A percentile compares a stretch with the other conserved stretches of the same genome.
Conservation (phyloP, 768 basidiomycete genomes). For the Tulasnella sp. region DNA sequence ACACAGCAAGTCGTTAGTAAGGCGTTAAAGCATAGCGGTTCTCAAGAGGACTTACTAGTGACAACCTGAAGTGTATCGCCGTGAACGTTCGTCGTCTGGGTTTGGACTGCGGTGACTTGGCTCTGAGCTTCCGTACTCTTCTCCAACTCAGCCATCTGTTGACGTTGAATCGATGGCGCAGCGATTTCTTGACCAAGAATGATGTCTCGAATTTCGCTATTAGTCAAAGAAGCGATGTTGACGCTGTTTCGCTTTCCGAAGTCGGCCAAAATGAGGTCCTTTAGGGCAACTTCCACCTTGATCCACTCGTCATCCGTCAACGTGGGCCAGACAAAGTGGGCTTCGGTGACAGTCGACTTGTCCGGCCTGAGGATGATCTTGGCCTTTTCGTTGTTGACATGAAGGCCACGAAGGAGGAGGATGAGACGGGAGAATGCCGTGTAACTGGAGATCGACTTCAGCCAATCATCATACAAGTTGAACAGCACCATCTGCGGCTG, state of each 20-base stretch:
- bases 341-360: slow-evolving; percentile 94
- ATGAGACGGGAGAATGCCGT: slow-evolving; percentile 99
- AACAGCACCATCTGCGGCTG: slow-evolving; percentile 99
- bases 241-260: slow-evolving; percentile 99
- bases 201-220: slow-evolving; percentile 96
- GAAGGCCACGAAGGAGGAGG: slow-evolving; percentile 92
- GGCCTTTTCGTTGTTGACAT: slow-evolving; percentile 99
- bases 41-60: slow-evolving; percentile 65
- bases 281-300: slow-evolving; percentile 98
- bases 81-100: slow-evolving; percentile 96
- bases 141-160: slow-evolving; percentile 99
- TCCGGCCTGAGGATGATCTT: slow-evolving; percentile 98
- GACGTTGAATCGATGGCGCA: slow-evolving; percentile 80
- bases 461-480: slow-evolving; percentile 98
- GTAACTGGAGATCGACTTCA: slow-evolving; percentile 98
- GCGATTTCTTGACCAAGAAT: slow-evolving; percentile 99
- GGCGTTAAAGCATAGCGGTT: neutral
- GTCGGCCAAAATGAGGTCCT: slow-evolving; percentile 94
- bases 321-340: slow-evolving; percentile 97
- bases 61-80: slow-evolving; percentile 95
- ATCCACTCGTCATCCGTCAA: slow-evolving; percentile 96
- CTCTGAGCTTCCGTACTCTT: slow-evolving; percentile 93
- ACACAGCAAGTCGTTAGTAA: neutral
- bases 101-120: slow-evolving; percentile 95
- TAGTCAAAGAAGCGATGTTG: slow-evolving; percentile 95